Conservation (phyloP, 441 rosid species). For the Euphorbia schlechtendalii region DNA sequence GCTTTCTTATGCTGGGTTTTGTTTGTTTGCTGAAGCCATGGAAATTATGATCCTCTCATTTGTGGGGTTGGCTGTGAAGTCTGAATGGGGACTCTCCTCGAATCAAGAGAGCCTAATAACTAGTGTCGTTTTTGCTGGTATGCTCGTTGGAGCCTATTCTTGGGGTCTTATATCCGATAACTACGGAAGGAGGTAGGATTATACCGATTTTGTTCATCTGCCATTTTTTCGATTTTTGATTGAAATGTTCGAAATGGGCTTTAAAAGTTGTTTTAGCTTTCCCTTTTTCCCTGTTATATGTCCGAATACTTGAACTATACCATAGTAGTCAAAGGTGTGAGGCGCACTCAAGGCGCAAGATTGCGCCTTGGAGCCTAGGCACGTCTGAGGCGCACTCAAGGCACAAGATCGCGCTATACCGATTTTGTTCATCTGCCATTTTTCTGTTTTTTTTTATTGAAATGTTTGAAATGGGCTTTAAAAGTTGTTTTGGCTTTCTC, state of each 20-base stretch:
- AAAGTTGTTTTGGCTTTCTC: neutral
- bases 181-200: constrained; percentile 41
- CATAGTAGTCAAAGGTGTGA: too few species aligned
- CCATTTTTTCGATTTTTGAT: neutral
- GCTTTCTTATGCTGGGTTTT: constrained; percentile 57
- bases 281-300: too few species aligned
- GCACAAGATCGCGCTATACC: too few species aligned
- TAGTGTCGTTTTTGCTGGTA: constrained; percentile 48
- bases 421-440: neutral
- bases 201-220: neutral
- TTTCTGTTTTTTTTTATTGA: neutral
- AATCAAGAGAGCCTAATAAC: constrained; percentile 42
- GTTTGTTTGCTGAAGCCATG: constrained; percentile 56
- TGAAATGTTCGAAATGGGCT: neutral
- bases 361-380: too few species aligned
- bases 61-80: constrained; percentile 44
- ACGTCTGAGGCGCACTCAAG: too few species aligned
- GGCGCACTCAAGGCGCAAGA: too few species aligned
- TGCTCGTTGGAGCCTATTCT: constrained; percentile 56
- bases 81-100: constrained; percentile 48
- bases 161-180: constrained; percentile 59
- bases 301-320: too few species aligned
- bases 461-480: neutral
- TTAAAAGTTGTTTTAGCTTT: neutral
- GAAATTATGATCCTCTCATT: constrained; percentile 72